Conservation (phyloP, 192 early-diverging fungal genomes). For the Rhizophagus clarus region DNA sequence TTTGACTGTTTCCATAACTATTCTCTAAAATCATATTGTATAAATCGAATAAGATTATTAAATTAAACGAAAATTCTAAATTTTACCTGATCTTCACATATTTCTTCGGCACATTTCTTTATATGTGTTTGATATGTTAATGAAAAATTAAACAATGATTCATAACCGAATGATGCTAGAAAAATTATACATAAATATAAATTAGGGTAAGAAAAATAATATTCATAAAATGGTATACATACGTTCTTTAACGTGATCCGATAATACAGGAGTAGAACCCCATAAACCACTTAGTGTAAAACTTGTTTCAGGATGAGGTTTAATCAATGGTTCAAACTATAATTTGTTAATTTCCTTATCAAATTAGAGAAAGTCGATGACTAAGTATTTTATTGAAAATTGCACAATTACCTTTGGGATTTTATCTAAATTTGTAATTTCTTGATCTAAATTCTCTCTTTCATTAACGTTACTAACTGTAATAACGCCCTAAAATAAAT, state of each 20-base stretch:
- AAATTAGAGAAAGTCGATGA: neutral
- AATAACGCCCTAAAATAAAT: constrained; percentile 17
- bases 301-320: constrained; percentile 3
- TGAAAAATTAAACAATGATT: constrained; percentile 18
- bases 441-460: neutral
- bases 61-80: neutral
- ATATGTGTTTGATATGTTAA: constrained; percentile 20
- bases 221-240: neutral
- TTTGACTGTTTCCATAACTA: constrained; percentile 30
- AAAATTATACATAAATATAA: neutral
- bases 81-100: constrained; percentile 34
- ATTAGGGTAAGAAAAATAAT: neutral
- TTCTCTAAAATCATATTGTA: constrained; percentile 14
- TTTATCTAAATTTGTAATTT: constrained; percentile 3
- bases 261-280: neutral
- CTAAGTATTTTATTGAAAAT: neutral
- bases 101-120: constrained; percentile 26
- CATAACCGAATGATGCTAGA: constrained; percentile 27
- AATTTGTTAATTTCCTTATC: neutral
- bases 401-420: constrained; percentile 25
- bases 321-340: constrained; percentile 33
- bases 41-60: neutral
- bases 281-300: constrained; percentile 9
- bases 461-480: neutral
- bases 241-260: constrained; percentile 12